Evolutionary conservation across 495 filamentous ascomycete species (phyloP), one percentile per base, ranked within the genome.

Genomic region (Chaetomium cochliodes): DNA sequence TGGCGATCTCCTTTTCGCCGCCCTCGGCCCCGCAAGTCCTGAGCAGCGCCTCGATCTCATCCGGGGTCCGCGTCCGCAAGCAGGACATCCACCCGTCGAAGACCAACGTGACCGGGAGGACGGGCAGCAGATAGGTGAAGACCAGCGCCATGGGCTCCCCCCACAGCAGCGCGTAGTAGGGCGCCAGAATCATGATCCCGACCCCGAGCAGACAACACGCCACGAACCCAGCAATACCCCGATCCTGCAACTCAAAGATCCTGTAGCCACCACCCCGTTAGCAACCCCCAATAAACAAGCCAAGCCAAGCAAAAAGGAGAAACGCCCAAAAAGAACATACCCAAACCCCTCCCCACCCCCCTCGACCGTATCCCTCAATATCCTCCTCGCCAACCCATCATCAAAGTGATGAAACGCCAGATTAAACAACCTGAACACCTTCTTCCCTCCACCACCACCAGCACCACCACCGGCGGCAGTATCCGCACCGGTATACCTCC

Each of bases 331-430:
- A 20, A 25, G 5, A 18, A 51, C 76, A 72, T 66, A 85, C 78
- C 85, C 87, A 67, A 91, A 89, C 13, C 84, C 86, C 65, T 88
- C 85, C 28, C 82, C 80, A 20, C 44, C 63, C 6, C 55, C 87
- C 64, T 85, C 77, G 2, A 91, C 69, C 0, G 88, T 87, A 67
- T 87, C 87, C 46, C 77, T 74, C 46, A 92, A 72, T 15, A 91
- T 85, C 3, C 74, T 74, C 37, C 65, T 68, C 7, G 88, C 90
- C 28, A 85, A 67, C 18, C 73, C 73, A 67, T 92, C 85, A 60
- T 85, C 82, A 67, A 92, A 91, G 75, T 92, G 90, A 69, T 92
- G 90, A 72, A 91, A 92, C 6, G 88, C 84, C 13, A 92, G 78
- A 68, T 85, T 90, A 73, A 88, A 92, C 28, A 91, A 74, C 3